Base-by-base conservation (phyloP, 176 grass and related monocot genomes). In the Phoenix roebelenii region DNA sequence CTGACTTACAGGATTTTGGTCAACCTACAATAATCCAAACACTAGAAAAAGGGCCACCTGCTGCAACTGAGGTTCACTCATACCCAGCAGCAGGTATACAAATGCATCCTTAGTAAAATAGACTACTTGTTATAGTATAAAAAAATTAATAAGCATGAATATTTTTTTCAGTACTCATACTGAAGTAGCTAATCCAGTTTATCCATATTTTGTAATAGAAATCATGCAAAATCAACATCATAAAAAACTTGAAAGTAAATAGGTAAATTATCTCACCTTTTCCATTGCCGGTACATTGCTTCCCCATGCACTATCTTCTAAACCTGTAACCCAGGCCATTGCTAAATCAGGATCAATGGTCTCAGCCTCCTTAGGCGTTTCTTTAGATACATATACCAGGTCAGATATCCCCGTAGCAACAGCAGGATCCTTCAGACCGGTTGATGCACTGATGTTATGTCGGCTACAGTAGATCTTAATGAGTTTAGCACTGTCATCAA, bases 381-480 rank as follows among this genome's bases (percentile, higher is more conserved):
- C 82, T 71, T 86, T 92, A 51, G 88, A 81, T 18, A 93, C 94
- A 50, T 98, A 93, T 67, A 98, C 84, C 49, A 98, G 82, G 51
- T 98, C 88, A 68, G 94, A 92, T 93, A 98, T 98, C 24, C 94
- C 94, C 5, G 80, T 98, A 61, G 88, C 87, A 83, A 98, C 94
- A 73, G 94, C 94, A 53, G 87, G 87, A 83, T 98, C 94, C 68
- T 54, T 92, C 69, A 98, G 62, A 58, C 88, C 94, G 51, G 70
- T 62, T 57, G 88, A 92, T 74, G 85, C 76, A 74, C 79, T 93
- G 54, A 98, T 98, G 39, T 89, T 98, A 83, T 98, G 94, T 25
- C 82, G 79, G 81, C 81, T 83, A 56, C 94, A 79, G 79, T 98
- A 98, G 72, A 98, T 98, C 54, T 93, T 88, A 78, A 93, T 89